phyloP scores from a whole-genome alignment of 2,329 filamentous ascomycete genomes.

The Hymenoscyphus repandus region DNA sequence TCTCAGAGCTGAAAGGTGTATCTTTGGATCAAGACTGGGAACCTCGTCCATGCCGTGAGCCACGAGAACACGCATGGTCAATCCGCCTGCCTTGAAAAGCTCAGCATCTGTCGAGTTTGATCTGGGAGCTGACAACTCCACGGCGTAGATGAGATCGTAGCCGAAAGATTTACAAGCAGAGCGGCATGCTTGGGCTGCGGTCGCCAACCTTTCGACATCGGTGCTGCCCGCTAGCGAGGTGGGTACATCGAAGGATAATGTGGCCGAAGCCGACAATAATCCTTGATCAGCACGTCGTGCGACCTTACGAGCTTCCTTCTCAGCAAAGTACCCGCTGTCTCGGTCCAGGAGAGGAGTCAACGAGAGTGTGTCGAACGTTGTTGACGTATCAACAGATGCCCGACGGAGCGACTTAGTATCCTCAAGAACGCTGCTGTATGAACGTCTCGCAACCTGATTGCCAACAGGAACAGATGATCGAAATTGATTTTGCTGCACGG shows the following conservation, averaged over 20 bases:
- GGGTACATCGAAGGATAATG: background rate
- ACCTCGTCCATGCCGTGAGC: constrained; percentile 24
- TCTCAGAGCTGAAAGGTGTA: constrained; percentile 26
- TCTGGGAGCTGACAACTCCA: constrained; percentile 13
- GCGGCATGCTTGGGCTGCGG: constrained; percentile 15
- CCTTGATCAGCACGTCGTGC: no score
- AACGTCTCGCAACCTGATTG: no score
- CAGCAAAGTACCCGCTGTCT: no score
- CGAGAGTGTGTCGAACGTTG: no score
- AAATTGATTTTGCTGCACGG: no score
- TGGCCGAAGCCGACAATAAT: background rate
- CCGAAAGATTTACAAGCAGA: constrained; percentile 23
- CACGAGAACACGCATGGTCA: constrained; percentile 24
- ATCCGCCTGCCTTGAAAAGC: constrained; percentile 10
- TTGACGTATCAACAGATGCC: no score
- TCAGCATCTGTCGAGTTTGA: constrained; percentile 18
- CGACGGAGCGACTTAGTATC: no score
- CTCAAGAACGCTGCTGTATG: no score
- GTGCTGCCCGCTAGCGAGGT: background rate
- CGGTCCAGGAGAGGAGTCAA: no score
- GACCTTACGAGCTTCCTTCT: no score
- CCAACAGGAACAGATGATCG: no score
- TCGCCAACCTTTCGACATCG: background rate
- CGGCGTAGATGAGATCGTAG: constrained; percentile 30
- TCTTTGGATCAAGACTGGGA: constrained; percentile 15